Evolutionary conservation across 2,329 filamentous ascomycete species (phyloP), one percentile per base, ranked within the genome.

Genomic region (Ploettnerulaceae sp.): DNA sequence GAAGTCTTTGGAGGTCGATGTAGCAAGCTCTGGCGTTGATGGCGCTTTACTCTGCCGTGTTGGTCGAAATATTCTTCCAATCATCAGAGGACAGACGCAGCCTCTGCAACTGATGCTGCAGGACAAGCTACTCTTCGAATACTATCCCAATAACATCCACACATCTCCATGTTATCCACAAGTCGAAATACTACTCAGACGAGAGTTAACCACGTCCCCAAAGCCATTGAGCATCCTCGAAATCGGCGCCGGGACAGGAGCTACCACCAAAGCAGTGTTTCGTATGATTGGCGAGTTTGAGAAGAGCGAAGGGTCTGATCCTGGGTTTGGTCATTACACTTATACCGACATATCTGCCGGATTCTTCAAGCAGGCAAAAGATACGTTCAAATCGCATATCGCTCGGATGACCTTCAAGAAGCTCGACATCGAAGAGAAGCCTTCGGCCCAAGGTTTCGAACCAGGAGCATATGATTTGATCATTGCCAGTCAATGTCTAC

Each of bases 361-460:
- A 2, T 70, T 69, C 57, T 69, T 70, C 35, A 60, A 61, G 17
- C 51, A 59, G 7, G 66, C 66, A 0, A 50, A 51, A 18, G 32
- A 35, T 3, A 29, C 18, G 7, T 46, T 57, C 9, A 35, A 14
- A 7, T 14, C 15, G 9, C 42, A 22, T 24, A 33, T 22, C 11
- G 15, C 17, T 8, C 14, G 20, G 12, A 34, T 54, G 11, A 9
- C 36, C 9, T 54, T 47, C 44, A 38, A 39, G 17, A 39, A 8
- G 4, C 35, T 55, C 2, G 39, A 57, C 32, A 35, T 54, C 1
- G 17, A 38, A 11, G 21, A 25, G n/a, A 32, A 47, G 38, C 47
- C 45, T 5, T 17, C 22, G 4, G 25, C 44, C 7, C 57, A 61
- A 42, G 51, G 57, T 1, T 61, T 54, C 31, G 43, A 46, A 15